Evolutionary conservation across 108 stramenopile genomes (phyloP).

Genomic region (Cyclotella sp.): DNA sequence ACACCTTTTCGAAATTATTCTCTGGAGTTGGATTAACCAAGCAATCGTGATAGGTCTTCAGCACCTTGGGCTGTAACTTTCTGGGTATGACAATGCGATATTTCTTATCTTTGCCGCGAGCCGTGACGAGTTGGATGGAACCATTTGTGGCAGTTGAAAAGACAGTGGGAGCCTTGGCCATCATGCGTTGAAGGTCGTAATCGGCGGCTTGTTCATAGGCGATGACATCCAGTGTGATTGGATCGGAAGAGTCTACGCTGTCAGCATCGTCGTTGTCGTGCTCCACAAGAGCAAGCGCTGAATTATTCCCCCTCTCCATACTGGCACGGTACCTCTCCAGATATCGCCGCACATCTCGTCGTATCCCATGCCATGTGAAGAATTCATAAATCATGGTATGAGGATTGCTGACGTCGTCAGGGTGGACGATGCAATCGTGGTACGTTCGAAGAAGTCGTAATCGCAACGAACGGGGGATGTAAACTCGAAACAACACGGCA

Average conservation of each 20-base stretch:
- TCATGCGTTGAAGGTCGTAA: constrained; percentile 22
- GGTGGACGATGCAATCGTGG: constrained; percentile 37
- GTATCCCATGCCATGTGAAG: constrained; percentile 35
- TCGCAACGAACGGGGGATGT: constrained; percentile 31
- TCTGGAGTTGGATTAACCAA: constrained; percentile 37
- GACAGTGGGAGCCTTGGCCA: constrained; percentile 27
- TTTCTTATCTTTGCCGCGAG: constrained; percentile 39
- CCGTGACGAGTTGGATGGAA: constrained; percentile 31
- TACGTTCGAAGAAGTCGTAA: constrained; percentile 29
- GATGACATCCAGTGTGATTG: constrained; percentile 46
- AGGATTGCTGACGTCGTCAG: constrained; percentile 30
- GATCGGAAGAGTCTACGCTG: constrained; percentile 17
- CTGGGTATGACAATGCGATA: constrained; percentile 45
- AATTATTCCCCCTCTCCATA: constrained; percentile 28
- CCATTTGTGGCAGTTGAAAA: constrained; percentile 43
- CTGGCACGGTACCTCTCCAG: constrained; percentile 24
- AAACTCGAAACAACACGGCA: constrained; percentile 17
- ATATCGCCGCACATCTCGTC: constrained; percentile 27
- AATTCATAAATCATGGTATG: constrained; percentile 40
- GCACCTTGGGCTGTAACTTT: constrained; percentile 33
- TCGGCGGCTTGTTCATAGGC: constrained; percentile 32
- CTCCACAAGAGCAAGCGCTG: constrained; percentile 17
- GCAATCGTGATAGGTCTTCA: constrained; percentile 45
- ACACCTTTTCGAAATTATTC: constrained; percentile 41
- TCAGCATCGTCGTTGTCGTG: constrained; percentile 17